Evolutionary conservation across 2,329 filamentous ascomycete species (phyloP).

Genomic region (Aurifilum marmelostoma): DNA sequence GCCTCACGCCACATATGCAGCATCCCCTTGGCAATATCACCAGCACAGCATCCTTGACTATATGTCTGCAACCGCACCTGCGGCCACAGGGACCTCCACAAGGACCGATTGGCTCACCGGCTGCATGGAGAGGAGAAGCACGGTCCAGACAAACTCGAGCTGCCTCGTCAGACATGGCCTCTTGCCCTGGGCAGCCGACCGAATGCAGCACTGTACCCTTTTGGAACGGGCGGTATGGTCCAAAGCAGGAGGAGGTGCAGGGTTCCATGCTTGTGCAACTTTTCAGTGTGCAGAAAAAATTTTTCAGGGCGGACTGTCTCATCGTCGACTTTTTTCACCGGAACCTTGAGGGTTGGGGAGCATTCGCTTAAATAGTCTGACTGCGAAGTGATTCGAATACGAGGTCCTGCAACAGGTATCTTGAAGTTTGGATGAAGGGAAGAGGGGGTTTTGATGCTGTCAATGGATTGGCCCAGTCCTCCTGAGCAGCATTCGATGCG

Average conservation of each 20-base stretch:
- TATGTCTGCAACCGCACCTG: neutral
- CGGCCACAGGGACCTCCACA: neutral
- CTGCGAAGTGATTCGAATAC: neutral
- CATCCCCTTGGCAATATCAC: neutral
- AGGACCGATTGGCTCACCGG: neutral
- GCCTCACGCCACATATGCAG: neutral
- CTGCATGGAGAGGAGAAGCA: neutral
- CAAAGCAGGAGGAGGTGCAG: neutral
- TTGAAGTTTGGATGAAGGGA: no score
- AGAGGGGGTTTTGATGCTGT: neutral
- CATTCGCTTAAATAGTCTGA: neutral
- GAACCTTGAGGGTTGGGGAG: neutral
- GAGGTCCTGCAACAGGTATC: neutral
- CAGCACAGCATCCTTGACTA: neutral
- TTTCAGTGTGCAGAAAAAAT: neutral
- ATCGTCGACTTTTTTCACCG: neutral
- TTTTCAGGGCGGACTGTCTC: neutral
- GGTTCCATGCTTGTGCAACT: neutral
- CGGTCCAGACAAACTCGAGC: neutral
- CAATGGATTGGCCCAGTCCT: neutral
- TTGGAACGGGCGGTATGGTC: neutral
- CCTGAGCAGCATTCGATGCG: neutral
- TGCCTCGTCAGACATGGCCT: neutral
- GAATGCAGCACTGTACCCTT: neutral
- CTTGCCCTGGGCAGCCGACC: neutral